Evolutionary conservation across 208 protist species (phyloP).

Genomic region (Trypanosoma scelopori): DNA sequence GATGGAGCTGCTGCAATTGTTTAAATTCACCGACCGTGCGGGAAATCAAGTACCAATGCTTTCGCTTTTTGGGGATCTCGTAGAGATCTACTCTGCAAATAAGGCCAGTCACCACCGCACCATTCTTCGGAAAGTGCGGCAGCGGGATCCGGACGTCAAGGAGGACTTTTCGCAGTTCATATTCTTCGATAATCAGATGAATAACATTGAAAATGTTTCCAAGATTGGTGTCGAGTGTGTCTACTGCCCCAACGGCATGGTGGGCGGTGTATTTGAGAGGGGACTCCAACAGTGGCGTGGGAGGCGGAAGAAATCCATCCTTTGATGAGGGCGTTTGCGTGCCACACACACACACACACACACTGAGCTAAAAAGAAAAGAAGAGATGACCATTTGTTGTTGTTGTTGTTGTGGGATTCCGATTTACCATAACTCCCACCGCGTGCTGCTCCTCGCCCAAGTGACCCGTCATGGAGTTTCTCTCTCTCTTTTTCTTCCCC

Average conservation of each 20-base stretch:
- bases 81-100: slow-evolving; percentile 76
- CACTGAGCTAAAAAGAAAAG: too few relatives aligned
- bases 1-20: slow-evolving; percentile 66
- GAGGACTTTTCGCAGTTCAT: slow-evolving; percentile 73
- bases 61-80: slow-evolving; percentile 65
- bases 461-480: too few relatives aligned
- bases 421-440: too few relatives aligned
- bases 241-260: slow-evolving; percentile 82
- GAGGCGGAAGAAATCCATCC: slow-evolving; percentile 11
- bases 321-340: slow-evolving; percentile 2
- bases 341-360: too few relatives aligned
- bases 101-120: slow-evolving; percentile 71
- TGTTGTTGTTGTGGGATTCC: slow-evolving; percentile 19
- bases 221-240: slow-evolving; percentile 71
- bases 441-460: neutral
- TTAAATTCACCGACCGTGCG: slow-evolving; percentile 40
- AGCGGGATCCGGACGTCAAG: slow-evolving; percentile 37
- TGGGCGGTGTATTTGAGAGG: slow-evolving; percentile 55
- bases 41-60: slow-evolving; percentile 55
- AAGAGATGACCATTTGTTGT: neutral
- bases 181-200: slow-evolving; percentile 91
- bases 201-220: slow-evolving; percentile 78
- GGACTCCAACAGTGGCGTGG: slow-evolving; percentile 66
- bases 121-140: slow-evolving; percentile 43
- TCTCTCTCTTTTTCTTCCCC: slow-evolving; percentile 11